Evolutionary conservation across 768 basidiomycete species (phyloP).

Genomic region (Termitomyces sp.): DNA sequence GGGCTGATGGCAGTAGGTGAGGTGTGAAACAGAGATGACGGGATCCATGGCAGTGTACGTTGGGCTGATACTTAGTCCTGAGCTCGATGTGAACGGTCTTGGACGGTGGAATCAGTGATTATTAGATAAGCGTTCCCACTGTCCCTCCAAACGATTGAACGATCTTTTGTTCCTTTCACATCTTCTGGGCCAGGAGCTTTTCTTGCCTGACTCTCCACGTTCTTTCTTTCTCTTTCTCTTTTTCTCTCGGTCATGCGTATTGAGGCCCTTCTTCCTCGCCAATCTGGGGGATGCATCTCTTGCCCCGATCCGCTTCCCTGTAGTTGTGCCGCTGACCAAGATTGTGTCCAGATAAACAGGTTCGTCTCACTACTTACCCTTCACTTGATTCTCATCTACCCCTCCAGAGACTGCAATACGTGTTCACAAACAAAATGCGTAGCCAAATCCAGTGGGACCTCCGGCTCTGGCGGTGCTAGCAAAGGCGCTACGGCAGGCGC

Average conservation of each 20-base stretch:
- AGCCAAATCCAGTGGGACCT: conserved; percentile 19
- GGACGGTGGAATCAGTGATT: conserved; percentile 10
- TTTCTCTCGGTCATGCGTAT: conserved; percentile 24
- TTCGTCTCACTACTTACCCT: conserved; percentile 24
- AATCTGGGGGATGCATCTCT: conserved; percentile 36
- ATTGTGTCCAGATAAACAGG: conserved; percentile 62
- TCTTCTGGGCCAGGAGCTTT: conserved; percentile 13
- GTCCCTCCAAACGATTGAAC: conserved; percentile 7
- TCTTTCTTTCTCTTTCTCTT: conserved; percentile 22
- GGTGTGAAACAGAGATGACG: conserved; percentile 41
- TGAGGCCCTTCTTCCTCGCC: conserved; percentile 37
- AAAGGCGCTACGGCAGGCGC: conserved; percentile 74
- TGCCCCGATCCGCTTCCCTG: conserved; percentile 53
- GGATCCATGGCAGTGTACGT: conserved; percentile 11
- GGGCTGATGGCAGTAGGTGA: conserved; percentile 58
- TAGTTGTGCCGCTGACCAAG: conserved; percentile 50
- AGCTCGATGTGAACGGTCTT: background rate
- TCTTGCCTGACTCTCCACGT: conserved; percentile 22
- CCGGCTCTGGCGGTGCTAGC: conserved; percentile 43
- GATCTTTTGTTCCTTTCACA: conserved; percentile 1
- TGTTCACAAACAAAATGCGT: conserved; percentile 58
- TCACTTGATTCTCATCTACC: conserved; percentile 1
- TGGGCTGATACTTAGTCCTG: too few species aligned
- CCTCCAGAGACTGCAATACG: conserved; percentile 50
- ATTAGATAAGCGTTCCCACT: conserved; percentile 11